These are phyloP conservation scores for Lavandula angustifolia DNA, from an alignment of 257 asterid species.

Conservation along the genomic window DNA sequence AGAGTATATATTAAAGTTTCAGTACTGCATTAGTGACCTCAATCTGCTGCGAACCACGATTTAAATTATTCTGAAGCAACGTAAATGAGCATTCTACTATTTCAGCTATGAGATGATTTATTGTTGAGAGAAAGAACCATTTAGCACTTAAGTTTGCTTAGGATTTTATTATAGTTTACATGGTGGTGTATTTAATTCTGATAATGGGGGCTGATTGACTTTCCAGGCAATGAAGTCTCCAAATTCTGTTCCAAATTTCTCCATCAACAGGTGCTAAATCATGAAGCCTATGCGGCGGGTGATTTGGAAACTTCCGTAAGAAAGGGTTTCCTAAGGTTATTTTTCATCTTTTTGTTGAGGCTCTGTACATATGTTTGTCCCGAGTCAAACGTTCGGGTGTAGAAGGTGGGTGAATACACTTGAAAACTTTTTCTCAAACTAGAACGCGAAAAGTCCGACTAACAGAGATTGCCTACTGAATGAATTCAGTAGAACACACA, in stretches of 20 bases:
- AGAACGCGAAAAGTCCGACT: too few relatives aligned
- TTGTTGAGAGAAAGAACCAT: conserved; percentile 15
- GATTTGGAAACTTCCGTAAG: conserved; percentile 63
- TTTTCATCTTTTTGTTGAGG: conserved; percentile 24
- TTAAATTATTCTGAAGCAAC: not conserved
- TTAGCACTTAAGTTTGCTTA: conserved; percentile 7
- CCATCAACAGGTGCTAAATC: conserved; percentile 72
- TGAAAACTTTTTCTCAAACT: too few relatives aligned
- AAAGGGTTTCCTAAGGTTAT: conserved; percentile 84
- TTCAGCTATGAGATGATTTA: conserved; percentile 11
- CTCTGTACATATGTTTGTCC: conserved; percentile 30
- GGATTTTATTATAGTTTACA: not conserved
- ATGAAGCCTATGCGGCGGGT: conserved; percentile 74
- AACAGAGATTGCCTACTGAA: too few relatives aligned
- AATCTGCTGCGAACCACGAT: not conserved
- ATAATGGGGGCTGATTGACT: conserved; percentile 24
- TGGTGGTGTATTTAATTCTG: conserved; percentile 14
- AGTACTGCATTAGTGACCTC: conserved; percentile 16
- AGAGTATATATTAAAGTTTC: conserved; percentile 13
- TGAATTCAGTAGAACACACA: too few relatives aligned
- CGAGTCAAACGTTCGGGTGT: too few relatives aligned
- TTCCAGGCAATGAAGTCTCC: conserved; percentile 81
- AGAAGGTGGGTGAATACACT: too few relatives aligned
- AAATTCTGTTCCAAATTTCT: conserved; percentile 93
- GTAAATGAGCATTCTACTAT: conserved; percentile 3